phyloP scores from a whole-genome alignment of 805 yeast genomes.

The Hanseniaspora nectarophila region DNA sequence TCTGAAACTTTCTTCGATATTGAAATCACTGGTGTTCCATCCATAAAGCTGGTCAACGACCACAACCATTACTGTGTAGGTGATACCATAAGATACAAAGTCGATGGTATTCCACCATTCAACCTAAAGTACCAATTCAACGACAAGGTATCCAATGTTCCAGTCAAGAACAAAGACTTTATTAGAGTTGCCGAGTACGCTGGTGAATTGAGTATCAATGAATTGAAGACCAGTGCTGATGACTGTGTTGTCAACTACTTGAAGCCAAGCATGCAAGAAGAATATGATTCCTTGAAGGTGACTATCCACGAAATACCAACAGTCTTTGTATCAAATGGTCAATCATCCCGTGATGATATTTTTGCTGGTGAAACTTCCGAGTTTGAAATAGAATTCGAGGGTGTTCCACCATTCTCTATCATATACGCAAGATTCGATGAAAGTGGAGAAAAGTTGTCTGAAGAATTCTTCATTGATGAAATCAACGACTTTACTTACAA shows the following conservation, averaged over 20 bases:
- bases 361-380: constrained; percentile 94
- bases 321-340: constrained; percentile 77
- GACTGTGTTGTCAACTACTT: constrained; percentile 59
- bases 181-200: constrained; percentile 68
- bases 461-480: constrained; percentile 44
- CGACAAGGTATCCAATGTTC: constrained; percentile 45
- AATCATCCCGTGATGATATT: constrained; percentile 60
- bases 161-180: constrained; percentile 38
- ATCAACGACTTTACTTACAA: constrained; percentile 59
- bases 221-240: constrained; percentile 62
- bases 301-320: constrained; percentile 53
- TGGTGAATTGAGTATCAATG: constrained; percentile 57
- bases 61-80: constrained; percentile 72
- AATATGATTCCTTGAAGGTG: constrained; percentile 29
- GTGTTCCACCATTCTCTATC: constrained; percentile 81
- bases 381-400: constrained; percentile 66
- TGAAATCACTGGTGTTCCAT: constrained; percentile 66
- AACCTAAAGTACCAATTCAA: constrained; percentile 63
- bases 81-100: constrained; percentile 64
- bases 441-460: constrained; percentile 42
- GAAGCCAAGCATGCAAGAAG: constrained; percentile 26
- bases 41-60: constrained; percentile 38
- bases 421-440: constrained; percentile 64
- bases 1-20: constrained; percentile 39
- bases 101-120: constrained; percentile 74